These are phyloP conservation scores for Candida verbasci DNA, from an alignment of 805 yeast species.

Conservation along the genomic window DNA sequence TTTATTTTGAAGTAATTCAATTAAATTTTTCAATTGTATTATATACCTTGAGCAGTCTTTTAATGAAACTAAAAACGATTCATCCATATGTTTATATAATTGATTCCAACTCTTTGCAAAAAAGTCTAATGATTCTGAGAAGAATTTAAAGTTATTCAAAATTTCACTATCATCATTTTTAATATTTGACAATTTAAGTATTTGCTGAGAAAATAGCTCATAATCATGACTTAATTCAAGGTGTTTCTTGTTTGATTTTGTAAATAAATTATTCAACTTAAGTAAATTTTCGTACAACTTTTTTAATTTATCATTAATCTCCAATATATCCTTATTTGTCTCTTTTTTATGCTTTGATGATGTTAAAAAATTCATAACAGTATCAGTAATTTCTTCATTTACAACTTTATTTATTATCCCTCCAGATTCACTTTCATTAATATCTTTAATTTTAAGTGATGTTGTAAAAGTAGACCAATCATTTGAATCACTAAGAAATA, in stretches of 20 bases:
- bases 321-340: conserved; percentile 58
- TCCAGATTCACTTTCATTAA: conserved; percentile 12
- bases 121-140: conserved; percentile 32
- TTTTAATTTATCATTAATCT: conserved; percentile 73
- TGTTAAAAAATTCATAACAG: conserved; percentile 90
- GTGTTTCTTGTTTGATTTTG: conserved; percentile 67
- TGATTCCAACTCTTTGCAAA: conserved; percentile 39
- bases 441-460: conserved; percentile 40
- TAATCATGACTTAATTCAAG: conserved; percentile 71
- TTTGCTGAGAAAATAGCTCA: conserved; percentile 64
- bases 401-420: conserved; percentile 38
- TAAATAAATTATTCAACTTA: conserved; percentile 74
- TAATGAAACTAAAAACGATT: conserved; percentile 74
- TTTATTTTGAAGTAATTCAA: conserved; percentile 85
- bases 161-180: conserved; percentile 14
- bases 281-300: conserved; percentile 79
- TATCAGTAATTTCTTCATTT: conserved; percentile 80
- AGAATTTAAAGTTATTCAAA: conserved; percentile 29
- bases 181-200: conserved; percentile 59
- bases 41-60: conserved; percentile 81
- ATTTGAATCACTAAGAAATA: conserved; percentile 62
- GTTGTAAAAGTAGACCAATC: conserved; percentile 71
- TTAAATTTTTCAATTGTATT: conserved; percentile 45
- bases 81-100: conserved; percentile 55
- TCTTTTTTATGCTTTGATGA: conserved; percentile 63